These are phyloP conservation scores for Neurospora africana DNA, from an alignment of 495 filamentous ascomycete species.

Conservation along the genomic window DNA sequence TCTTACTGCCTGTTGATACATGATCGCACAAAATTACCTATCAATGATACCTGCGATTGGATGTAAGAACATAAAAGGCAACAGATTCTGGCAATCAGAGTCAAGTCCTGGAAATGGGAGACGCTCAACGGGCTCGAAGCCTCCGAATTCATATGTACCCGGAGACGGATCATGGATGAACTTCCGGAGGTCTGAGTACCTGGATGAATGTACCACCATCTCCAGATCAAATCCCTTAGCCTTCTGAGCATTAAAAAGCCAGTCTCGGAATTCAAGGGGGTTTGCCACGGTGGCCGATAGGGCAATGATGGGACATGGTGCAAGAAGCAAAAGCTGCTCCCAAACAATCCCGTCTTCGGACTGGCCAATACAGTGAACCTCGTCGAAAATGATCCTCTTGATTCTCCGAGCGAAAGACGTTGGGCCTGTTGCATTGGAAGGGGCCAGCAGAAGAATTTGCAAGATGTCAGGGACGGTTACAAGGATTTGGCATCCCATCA, in stretches of 20 bases:
- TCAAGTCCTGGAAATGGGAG: slow-evolving; percentile 28
- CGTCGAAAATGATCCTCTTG: slow-evolving; percentile 70
- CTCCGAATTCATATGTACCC: slow-evolving; percentile 43
- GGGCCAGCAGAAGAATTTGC: slow-evolving; percentile 66
- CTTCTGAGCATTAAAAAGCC: slow-evolving; percentile 53
- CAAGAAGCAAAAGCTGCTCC: slow-evolving; percentile 66
- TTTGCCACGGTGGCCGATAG: slow-evolving; percentile 75
- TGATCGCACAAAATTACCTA: slow-evolving; percentile 5
- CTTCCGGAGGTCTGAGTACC: slow-evolving; percentile 68
- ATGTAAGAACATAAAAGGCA: slow-evolving; percentile 53
- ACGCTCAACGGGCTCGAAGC: slow-evolving; percentile 25
- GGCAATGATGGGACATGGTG: slow-evolving; percentile 70
- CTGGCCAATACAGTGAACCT: slow-evolving; percentile 73
- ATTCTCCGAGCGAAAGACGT: slow-evolving; percentile 53
- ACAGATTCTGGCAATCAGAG: slow-evolving; percentile 31
- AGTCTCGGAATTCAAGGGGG: slow-evolving; percentile 55
- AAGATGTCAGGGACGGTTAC: slow-evolving; percentile 70
- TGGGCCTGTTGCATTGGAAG: slow-evolving; percentile 45
- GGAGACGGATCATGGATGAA: slow-evolving; percentile 47
- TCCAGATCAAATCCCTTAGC: slow-evolving; percentile 39
- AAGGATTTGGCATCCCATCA: slow-evolving; percentile 59
- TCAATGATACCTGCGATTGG: slow-evolving; percentile 53
- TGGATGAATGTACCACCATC: slow-evolving; percentile 53
- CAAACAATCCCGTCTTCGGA: slow-evolving; percentile 68
- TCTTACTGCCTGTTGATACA: neutral